Base-by-base conservation (phyloP, 352 stramenopile species). In the Pythium plurisporium region DNA sequence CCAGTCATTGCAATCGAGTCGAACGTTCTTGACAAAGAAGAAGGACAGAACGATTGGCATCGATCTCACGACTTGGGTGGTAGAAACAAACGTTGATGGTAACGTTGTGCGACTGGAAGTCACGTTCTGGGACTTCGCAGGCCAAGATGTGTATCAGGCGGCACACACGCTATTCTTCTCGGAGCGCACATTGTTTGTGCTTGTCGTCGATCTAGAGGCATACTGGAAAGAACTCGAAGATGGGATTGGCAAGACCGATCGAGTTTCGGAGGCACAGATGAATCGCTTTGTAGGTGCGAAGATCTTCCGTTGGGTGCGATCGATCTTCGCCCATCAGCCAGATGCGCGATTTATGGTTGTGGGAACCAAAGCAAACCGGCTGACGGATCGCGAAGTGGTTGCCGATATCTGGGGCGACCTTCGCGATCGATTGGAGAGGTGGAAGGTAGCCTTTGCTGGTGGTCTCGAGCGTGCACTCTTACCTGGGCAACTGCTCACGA, bases 331-430 rank as follows among this genome's bases (percentile, higher is more conserved):
- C 2, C 58, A 33, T 4, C 46, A 55, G 11, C 58, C 50, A 29
- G 58, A 65, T 9, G 50, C 58, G 11, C 23, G 60, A 42, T 55
- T 65, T n/a, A 20, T 60, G 4, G 31, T 65, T 4, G 27, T 60
- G 0, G 58, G 58, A 4, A 60, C 58, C 3, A 65, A 65, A 26
- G 25, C 34, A 5, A 36, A 65, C 37, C 30, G 17, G 1, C 12
- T 59, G 5, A 15, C 25, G 5, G 30, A 43, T 17, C 0, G 9
- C n/a, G 12, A 37, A 15, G 7, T 42, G 9, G 17, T n/a, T 1
- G 15, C 22, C 2, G 38, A 51, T 11, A 61, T 67, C 19, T 55
- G 37, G 51, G 20, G 30, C 3, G 59, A 67, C 26, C 34, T 67
- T 10, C 40, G 50, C 8, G 48, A 22, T 47, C 49, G 5, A 19